These are phyloP conservation scores for Chrysophaeum taylorii DNA, from an alignment of 352 stramenopile species.

Conservation along the genomic window DNA sequence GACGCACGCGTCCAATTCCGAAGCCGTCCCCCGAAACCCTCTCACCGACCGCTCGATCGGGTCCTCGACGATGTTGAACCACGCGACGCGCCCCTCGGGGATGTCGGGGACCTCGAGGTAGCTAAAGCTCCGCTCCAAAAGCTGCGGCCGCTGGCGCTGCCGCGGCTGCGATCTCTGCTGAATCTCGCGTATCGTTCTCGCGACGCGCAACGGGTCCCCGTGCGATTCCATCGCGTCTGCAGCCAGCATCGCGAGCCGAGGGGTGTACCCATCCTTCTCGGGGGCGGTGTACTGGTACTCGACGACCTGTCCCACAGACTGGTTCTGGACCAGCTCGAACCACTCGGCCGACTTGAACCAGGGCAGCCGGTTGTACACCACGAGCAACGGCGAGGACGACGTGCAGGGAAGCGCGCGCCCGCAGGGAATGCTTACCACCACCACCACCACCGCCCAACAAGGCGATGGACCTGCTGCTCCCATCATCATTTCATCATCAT, in stretches of 20 bases:
- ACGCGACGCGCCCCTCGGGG: not conserved
- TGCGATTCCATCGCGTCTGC: not conserved
- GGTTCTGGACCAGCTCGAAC: not conserved
- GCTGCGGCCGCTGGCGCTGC: not conserved
- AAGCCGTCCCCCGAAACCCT: not conserved
- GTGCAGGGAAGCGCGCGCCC: no score
- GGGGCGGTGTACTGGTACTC: not conserved
- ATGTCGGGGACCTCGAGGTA: not conserved
- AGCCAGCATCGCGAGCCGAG: not conserved
- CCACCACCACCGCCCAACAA: no score
- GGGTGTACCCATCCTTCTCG: not conserved
- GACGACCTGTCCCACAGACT: not conserved
- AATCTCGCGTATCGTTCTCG: not conserved
- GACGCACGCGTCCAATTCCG: not conserved
- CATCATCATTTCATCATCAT: no score
- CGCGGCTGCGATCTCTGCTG: not conserved
- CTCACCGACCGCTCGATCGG: not conserved
- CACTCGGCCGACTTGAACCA: not conserved
- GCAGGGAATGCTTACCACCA: no score
- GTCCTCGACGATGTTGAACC: slow-evolving; percentile 7
- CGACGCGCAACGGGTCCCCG: not conserved
- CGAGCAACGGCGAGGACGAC: not conserved
- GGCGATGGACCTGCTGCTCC: no score
- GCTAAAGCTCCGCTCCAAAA: not conserved
- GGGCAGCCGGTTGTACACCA: not conserved